Evolutionary conservation across 2,329 filamentous ascomycete genomes (phyloP), one percentile per base, ranked within the genome.

Genomic region (Cladosporium oxysporum): DNA sequence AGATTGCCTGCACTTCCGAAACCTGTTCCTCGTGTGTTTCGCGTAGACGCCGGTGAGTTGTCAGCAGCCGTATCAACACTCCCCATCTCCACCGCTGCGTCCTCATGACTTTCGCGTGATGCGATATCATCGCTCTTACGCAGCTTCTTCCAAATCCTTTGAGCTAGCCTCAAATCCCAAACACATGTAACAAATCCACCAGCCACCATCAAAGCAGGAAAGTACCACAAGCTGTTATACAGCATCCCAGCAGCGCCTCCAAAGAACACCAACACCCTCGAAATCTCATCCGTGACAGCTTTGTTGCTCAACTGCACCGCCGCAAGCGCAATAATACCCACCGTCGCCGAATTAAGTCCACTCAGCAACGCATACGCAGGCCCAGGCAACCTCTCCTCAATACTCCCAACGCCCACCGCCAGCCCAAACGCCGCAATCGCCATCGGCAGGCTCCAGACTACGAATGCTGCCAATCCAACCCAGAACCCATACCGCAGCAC

Each of bases 181-280:
- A 85, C 62, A 0, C 87, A 75, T 0, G 86, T 85, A 0, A 77
- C 75, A 1, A 82, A 12, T 0, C 89, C 90, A 0, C 83, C 85
- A 1, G 81, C 69, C 0, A 84, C 70, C 76, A 92, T 88, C 5
- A 92, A 73, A 0, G 86, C 71, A 0, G 90, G 90, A 55, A 91
- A 92, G 69, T 90, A 93, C 90, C 90, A 93, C 0, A 92, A 77
- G 0, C 89, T 85, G 59, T 87, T 91, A 70, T 92, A 92, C 58
- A 90, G 81, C 69, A 92, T 77, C 0, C 90, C 90, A 0, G 88
- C 89, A 10, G 84, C 82, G 0, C 81, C 90, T 3, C 85, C 84
- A 7, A 88, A 71, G 14, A 91, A 88, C 0, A 92, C 86, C 1
- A 92, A 70, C 0, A 88, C 78, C 1, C 90, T 79, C 0, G 89